Percentiles rank a stretch among this genome's conserved stretches.
These are phyloP conservation scores for Cucurbita argyrosperma DNA, from an alignment of 306 rosid genomes.

Conservation along the genomic window DNA sequence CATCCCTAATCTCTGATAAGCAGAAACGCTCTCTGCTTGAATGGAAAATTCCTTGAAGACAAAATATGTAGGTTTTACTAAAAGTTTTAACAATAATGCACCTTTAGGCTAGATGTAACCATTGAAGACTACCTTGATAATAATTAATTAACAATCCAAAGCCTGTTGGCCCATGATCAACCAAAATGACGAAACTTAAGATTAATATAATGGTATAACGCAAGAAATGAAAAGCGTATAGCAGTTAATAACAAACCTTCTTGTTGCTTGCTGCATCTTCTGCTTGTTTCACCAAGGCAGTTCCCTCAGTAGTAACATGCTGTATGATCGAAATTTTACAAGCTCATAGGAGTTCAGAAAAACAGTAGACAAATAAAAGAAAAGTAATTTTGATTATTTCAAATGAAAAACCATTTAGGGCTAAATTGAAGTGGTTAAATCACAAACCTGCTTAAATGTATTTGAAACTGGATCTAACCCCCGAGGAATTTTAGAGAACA, in stretches of 20 bases:
- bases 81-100: neutral
- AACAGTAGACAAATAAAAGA: neutral
- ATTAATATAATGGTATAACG: neutral
- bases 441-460: constrained; percentile 74
- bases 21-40: neutral
- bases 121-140: neutral
- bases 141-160: neutral
- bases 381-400: neutral
- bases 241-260: constrained; percentile 37
- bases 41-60: neutral
- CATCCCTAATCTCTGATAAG: neutral
- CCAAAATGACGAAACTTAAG: neutral
- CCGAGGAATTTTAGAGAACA: constrained; percentile 76
- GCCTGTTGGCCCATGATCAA: neutral
- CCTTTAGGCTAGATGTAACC: neutral
- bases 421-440: constrained; percentile 2
- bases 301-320: constrained; percentile 94
- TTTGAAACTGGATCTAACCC: constrained; percentile 87
- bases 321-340: constrained; percentile 20
- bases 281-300: constrained; percentile 86
- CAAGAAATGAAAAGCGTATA: constrained; percentile 1
- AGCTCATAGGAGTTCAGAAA: neutral
- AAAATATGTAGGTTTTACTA: neutral
- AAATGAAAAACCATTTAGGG: neutral
- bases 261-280: constrained; percentile 93